Conservation (phyloP, 2,329 filamentous ascomycete species). For the Botrytis paeoniae region DNA sequence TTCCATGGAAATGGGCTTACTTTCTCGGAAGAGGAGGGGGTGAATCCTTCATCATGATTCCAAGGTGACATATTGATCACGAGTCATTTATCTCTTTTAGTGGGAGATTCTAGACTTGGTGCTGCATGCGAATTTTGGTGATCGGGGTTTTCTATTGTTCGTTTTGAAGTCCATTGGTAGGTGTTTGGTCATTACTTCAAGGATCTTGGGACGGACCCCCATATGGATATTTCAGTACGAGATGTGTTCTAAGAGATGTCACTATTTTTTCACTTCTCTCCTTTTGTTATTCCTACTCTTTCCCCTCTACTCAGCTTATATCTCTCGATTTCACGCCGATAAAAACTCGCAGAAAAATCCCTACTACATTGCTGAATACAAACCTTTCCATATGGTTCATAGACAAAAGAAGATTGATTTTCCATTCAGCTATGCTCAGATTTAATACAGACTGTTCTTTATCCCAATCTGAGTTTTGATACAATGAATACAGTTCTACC, state of each 20-base stretch:
- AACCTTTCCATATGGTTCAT: too few species aligned
- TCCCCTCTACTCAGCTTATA: too few species aligned
- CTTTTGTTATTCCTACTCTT: background rate
- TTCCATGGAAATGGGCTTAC: slow-evolving; percentile 30
- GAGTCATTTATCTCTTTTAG: slow-evolving; percentile 6
- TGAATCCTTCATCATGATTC: background rate
- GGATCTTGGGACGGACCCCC: background rate
- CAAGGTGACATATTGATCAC: background rate
- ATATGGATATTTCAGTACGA: background rate
- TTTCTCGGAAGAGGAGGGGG: background rate
- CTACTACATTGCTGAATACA: too few species aligned
- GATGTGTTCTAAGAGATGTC: background rate
- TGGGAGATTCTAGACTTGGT: slow-evolving; percentile 7
- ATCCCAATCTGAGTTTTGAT: background rate
- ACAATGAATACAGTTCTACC: background rate
- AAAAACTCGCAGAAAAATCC: too few species aligned
- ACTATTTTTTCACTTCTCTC: background rate
- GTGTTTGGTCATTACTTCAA: background rate
- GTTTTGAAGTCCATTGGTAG: background rate
- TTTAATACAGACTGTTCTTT: rapidly evolving
- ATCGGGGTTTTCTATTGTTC: too few species aligned
- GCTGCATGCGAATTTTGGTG: too few species aligned
- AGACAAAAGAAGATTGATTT: too few species aligned
- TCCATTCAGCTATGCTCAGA: background rate
- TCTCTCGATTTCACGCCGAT: background rate